Evolutionary conservation across 1,284 basidiomycete genomes (phyloP), one percentile per base, ranked within the genome.

Genomic region (Cryptococcus deneoformans): DNA sequence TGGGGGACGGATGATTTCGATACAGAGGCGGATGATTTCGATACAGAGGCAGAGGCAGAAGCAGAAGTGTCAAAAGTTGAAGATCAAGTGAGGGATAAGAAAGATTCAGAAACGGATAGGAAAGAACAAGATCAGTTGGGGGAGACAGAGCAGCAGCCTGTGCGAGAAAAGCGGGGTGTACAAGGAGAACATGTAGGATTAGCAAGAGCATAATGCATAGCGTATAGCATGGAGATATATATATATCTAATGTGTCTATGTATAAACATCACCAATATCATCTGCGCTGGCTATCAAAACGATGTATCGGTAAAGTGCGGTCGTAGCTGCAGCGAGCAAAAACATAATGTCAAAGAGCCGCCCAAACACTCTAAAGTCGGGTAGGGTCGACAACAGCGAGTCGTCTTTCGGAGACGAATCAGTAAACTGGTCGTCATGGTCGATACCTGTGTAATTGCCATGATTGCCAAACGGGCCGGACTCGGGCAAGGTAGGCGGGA

Each of bases 321-420:
- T 75, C 3, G 62, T 61, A 0, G 65, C 46, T 1, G 77, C 75
- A 2, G 74, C 73, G 10, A 75, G 35, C 24, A 79, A 57, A 56
- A 78, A 79, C 42, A 73, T 65, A 34, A 72, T 54, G 52, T 79
- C 77, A 57, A 79, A 79, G 24, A 78, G 60, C 37, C 76, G 62
- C 11, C 77, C 77, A 60, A 79, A 79, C 0, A 77, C 70, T 20
- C 69, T 59, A 58, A 79, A 79, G 51, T 77, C 75, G 8, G 77
- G 77, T 2, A 79, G 62, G 10, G 73, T 69, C 1, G 70, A 64
- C 7, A 78, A 62, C 10, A 77, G 62, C 4, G 68, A 70, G 40
- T 68, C 64, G 47, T 72, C 68, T 29, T 51, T 55, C 20, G 45
- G 29, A 40, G 36, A 42, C 50, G 35, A 3, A 39, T 38, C 6